A percentile compares a stretch with the other conserved stretches of the same genome.
phyloP scores from a whole-genome alignment of 345 rosid genomes.

The Gossypium australe region DNA sequence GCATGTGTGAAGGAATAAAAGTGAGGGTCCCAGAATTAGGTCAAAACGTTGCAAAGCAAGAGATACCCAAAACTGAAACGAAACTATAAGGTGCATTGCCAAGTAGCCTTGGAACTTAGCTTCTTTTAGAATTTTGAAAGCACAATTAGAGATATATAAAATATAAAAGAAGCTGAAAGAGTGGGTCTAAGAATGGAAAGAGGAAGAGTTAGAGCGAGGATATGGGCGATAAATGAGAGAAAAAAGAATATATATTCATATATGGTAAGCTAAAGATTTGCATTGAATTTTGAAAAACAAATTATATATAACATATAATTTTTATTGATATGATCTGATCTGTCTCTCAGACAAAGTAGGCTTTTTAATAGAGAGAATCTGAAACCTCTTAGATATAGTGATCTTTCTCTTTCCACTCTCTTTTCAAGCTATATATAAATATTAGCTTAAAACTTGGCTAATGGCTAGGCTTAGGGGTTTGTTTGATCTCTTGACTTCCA shows the following conservation, averaged over 20 bases:
- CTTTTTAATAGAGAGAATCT: slow-evolving; percentile 15
- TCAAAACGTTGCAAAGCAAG: slow-evolving; percentile 13
- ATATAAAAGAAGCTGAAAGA: not conserved
- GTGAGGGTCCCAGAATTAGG: slow-evolving; percentile 4
- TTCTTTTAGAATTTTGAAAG: slow-evolving; percentile 9
- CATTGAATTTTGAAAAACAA: slow-evolving; percentile 5
- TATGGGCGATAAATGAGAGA: slow-evolving; percentile 32
- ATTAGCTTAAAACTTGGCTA: slow-evolving; percentile 27
- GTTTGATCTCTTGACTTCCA: slow-evolving; percentile 24
- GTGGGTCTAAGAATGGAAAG: slow-evolving; percentile 23
- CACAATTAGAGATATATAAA: slow-evolving; percentile 6
- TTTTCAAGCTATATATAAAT: not conserved
- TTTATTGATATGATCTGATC: not conserved
- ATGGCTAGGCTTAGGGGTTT: slow-evolving; percentile 21
- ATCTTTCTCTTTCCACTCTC: slow-evolving; percentile 18
- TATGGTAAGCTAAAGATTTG: slow-evolving; percentile 19
- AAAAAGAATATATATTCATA: slow-evolving; percentile 6
- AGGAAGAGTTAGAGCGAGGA: slow-evolving; percentile 45
- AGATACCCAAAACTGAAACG: slow-evolving; percentile 11
- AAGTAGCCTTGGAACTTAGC: slow-evolving; percentile 4
- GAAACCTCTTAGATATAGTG: slow-evolving; percentile 19
- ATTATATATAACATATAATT: not conserved
- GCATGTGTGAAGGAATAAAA: slow-evolving; percentile 12
- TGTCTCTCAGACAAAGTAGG: slow-evolving; percentile 35
- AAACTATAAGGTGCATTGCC: slow-evolving; percentile 9